These are phyloP conservation scores for Gaultheria prostrata DNA, from an alignment of 148 eudicot species.

Conservation along the genomic window DNA sequence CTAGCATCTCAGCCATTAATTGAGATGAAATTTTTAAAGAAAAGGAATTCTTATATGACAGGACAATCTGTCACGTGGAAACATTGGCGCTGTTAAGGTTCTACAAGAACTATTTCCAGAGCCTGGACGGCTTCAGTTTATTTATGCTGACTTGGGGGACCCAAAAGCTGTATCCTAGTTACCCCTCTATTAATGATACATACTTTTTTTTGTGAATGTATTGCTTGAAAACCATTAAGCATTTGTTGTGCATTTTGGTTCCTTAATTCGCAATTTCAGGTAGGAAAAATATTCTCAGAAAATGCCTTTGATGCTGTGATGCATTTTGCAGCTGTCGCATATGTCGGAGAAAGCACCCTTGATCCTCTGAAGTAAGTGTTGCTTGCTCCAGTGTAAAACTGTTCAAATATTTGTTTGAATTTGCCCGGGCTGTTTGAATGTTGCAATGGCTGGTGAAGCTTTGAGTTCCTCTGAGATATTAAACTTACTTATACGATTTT, in stretches of 20 bases:
- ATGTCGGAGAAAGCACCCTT: conserved; percentile 96
- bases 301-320: conserved; percentile 97
- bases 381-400: neutral
- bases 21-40: conserved; percentile 8
- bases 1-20: neutral
- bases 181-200: neutral
- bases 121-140: conserved; percentile 81
- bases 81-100: conserved; percentile 77
- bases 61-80: conserved; percentile 96
- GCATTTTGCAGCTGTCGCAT: conserved; percentile 97
- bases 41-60: conserved; percentile 20
- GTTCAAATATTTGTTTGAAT: neutral
- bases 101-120: conserved; percentile 74
- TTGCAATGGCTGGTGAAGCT: neutral
- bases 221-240: neutral
- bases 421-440: neutral
- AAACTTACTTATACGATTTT: neutral
- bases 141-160: conserved; percentile 87
- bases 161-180: conserved; percentile 64
- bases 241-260: conserved; percentile 16
- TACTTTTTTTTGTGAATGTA: neutral
- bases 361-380: conserved; percentile 76
- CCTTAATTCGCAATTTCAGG: conserved; percentile 50
- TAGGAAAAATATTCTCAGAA: conserved; percentile 70
- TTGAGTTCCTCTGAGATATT: neutral